These are phyloP conservation scores for Paramecium primaurelia DNA, from an alignment of 73 alveolate genomes.

Conservation along the genomic window DNA sequence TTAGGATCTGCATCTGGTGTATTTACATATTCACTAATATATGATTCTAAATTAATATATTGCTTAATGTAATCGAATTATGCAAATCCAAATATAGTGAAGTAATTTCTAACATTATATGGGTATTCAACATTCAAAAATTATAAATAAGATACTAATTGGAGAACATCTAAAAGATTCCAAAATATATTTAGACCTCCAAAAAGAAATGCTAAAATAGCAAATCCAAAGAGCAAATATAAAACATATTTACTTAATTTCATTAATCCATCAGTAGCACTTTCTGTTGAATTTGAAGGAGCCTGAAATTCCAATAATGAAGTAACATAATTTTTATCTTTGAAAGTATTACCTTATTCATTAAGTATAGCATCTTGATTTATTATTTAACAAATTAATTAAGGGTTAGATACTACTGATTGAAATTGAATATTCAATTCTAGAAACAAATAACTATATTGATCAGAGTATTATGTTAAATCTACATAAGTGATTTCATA, in stretches of 20 bases:
- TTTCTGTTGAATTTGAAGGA: background rate
- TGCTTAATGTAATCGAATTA: background rate
- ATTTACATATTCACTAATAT: background rate
- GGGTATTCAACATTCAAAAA: conserved; percentile 6
- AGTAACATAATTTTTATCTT: background rate
- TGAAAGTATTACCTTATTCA: background rate
- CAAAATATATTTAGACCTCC: conserved; percentile 44
- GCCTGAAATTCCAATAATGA: background rate
- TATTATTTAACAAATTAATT: background rate
- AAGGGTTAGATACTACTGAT: background rate
- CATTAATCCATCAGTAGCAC: conserved; percentile 25
- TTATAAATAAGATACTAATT: conserved; percentile 9
- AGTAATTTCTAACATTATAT: background rate
- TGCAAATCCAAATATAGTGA: conserved; percentile 46
- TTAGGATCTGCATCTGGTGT: conserved; percentile 36
- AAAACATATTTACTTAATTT: background rate
- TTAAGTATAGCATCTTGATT: background rate
- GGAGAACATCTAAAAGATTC: background rate
- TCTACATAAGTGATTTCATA: background rate
- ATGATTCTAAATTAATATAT: background rate
- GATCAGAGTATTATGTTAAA: background rate
- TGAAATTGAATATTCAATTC: background rate
- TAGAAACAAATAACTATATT: background rate
- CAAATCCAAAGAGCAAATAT: conserved; percentile 9
- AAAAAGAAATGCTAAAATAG: conserved; percentile 21